Evolutionary conservation across 2,329 filamentous ascomycete species (phyloP), one percentile per base, ranked within the genome.

Genomic region (Diaporthe vexans): DNA sequence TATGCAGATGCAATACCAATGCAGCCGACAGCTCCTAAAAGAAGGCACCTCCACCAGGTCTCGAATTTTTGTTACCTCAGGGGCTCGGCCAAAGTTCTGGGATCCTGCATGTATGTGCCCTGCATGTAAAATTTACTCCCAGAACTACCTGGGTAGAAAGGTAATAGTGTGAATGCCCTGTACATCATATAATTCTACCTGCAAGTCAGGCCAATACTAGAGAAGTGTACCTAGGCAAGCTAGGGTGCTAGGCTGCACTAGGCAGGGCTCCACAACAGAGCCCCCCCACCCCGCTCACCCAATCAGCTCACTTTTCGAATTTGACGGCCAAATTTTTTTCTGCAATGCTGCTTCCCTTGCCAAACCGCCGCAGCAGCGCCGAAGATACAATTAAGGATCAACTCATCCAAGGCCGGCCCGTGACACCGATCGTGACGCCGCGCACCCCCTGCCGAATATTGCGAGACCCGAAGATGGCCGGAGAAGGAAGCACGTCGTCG

Each of bases 401-500:
- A 24, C 35, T 54, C 48, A 29, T 33, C 33, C 48, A 51, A n/a
- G 37, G 35, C 37, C 46, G 46, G 70, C 33, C 56, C 57, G 11
- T 35, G 46, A 52, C 26, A 72, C 48, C 57, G 57, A 43, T 63
- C 54, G 57, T 54, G 48, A 72, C 35, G 46, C 70, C 57, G 48
- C 70, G 54, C 15, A 51, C 15, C 26, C 46, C 29, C 46, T 35
- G 46, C 40, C 17, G 43, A 59, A 29, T 24, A 56, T 29, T 21
- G 51, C 21, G 33, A 52, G 26, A 35, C 11, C 17, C 70, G 56
- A 68, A 71, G 57, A 83, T 83, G 82, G 81, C 81, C 61, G 79
- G 78, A 48, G 82, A 71, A 43, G 81, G 81, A 78, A 89, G 87
- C 82, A 88, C 87, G 65, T 88, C 88, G 75, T 92, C 91, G 76